Evolutionary conservation across 805 yeast species (phyloP).

Genomic region (Maudiozyma barnettii): DNA sequence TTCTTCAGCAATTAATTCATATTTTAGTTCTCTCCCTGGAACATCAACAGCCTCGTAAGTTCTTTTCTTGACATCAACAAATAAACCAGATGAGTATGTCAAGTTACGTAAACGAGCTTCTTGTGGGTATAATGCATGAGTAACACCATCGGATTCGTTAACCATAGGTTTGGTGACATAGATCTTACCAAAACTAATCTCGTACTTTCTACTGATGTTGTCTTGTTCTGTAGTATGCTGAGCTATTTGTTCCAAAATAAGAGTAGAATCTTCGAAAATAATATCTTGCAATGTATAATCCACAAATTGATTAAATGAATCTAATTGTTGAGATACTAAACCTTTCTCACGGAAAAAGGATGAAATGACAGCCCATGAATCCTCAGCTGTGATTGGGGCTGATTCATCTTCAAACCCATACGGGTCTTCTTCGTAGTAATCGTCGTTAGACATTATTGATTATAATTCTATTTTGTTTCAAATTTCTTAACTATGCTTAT

Average conservation of each 20-base stretch:
- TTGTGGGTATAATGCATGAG: slow-evolving; percentile 96
- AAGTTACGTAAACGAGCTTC: slow-evolving; percentile 94
- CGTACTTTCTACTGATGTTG: slow-evolving; percentile 83
- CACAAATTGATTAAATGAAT: slow-evolving; percentile 95
- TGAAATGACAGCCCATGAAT: slow-evolving; percentile 97
- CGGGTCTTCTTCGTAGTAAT: slow-evolving; percentile 44
- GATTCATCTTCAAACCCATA: slow-evolving; percentile 63
- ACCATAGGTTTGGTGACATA: slow-evolving; percentile 94
- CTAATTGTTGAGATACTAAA: slow-evolving; percentile 93
- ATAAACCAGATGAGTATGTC: slow-evolving; percentile 92
- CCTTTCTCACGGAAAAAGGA: slow-evolving; percentile 95
- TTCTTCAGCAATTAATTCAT: slow-evolving; percentile 43
- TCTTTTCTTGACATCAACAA: slow-evolving; percentile 89
- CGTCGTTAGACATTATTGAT: slow-evolving; percentile 10
- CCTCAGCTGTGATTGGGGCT: slow-evolving; percentile 85
- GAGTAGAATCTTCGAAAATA: slow-evolving; percentile 88
- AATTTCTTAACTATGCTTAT: too few relatives aligned
- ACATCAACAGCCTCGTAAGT: slow-evolving; percentile 79
- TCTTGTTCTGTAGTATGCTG: slow-evolving; percentile 91
- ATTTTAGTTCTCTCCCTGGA: slow-evolving; percentile 46
- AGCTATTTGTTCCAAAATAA: slow-evolving; percentile 95
- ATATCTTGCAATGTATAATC: slow-evolving; percentile 94
- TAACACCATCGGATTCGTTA: slow-evolving; percentile 99
- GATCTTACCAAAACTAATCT: slow-evolving; percentile 95
- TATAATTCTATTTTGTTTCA: too few relatives aligned